Base-by-base conservation (phyloP, 768 basidiomycete species). In the Phanerodontia chrysosporium region DNA sequence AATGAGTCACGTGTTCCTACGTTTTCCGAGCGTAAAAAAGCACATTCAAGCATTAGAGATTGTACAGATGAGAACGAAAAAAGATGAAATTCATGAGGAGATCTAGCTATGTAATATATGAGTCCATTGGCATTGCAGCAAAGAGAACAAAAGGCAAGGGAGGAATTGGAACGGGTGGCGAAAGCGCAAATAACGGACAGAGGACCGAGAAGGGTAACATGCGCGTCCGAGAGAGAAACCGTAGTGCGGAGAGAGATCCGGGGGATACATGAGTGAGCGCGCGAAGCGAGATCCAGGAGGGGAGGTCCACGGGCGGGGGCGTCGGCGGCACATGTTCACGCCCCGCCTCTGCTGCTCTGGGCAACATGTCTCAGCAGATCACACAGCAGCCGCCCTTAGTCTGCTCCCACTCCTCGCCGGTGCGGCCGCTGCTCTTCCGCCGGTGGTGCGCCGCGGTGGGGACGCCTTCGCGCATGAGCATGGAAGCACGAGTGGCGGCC, bases 401-500 rank as follows among this genome's bases (percentile, higher is more conserved):
- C 49, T 77, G 71, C 58, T 82, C 67, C 28, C 57, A 64, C n/a
- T 68, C 68, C 25, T 51, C 62, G 22, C 60, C 62, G 49, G 39
- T 58, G 78, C 42, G 64, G n/a, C 77, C 78, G 45, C 83, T 83
- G 64, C 78, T 85, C 69, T 73, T 78, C 68, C 83, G 74, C 64
- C 83, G 73, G 67, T 83, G 81, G 62, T 83, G 81, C 51, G 51
- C 49, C n/a, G 49, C 35, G 27, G 54, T 49, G 10, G 60, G 51
- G 13, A 44, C 58, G 51, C 58, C 58, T 51, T 58, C 58, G 58
- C 58, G 58, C 58, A 58, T 95, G 58, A 98, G 75, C 91, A 98
- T 97, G 69, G 93, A 95, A 46, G 93, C 95, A 45, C 97, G 80
- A 12, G 97, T 98, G 30, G 97, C 97, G 0, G 92, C 90, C 76